Evolutionary conservation across 108 stramenopile genomes (phyloP).

Genomic region (Craspedostauros australis): DNA sequence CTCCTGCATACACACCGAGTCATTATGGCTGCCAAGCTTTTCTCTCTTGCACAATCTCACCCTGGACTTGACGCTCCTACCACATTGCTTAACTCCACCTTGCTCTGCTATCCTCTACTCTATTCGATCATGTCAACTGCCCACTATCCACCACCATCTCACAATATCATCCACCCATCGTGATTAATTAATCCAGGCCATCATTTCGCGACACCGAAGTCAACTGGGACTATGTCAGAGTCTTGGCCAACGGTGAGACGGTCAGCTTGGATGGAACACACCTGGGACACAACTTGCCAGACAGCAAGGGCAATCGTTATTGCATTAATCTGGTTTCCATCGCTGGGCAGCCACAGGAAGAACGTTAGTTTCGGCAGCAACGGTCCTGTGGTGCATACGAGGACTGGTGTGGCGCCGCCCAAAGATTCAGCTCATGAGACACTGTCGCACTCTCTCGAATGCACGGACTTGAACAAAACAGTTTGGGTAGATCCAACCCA

Average conservation of each 20-base stretch:
- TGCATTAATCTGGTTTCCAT: constrained; percentile 91
- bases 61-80: no score
- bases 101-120: constrained; percentile 18
- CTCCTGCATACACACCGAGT: no score
- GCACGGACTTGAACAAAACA: no score
- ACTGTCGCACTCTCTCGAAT: no score
- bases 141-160: neutral
- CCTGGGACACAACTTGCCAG: constrained; percentile 79
- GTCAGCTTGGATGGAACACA: constrained; percentile 84
- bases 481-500: no score
- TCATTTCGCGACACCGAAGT: constrained; percentile 48
- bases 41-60: no score
- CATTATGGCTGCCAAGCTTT: no score
- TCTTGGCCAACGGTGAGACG: constrained; percentile 75
- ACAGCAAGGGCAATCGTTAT: constrained; percentile 76
- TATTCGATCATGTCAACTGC: neutral
- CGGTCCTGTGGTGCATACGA: no score
- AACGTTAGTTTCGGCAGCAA: no score
- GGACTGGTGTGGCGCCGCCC: no score
- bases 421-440: no score
- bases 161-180: constrained; percentile 69
- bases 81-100: no score
- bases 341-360: constrained; percentile 65
- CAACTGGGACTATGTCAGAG: constrained; percentile 83
- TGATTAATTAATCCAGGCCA: constrained; percentile 54